Base-by-base conservation (phyloP, 2,329 filamentous ascomycete species). In the Aspergillus sp. region DNA sequence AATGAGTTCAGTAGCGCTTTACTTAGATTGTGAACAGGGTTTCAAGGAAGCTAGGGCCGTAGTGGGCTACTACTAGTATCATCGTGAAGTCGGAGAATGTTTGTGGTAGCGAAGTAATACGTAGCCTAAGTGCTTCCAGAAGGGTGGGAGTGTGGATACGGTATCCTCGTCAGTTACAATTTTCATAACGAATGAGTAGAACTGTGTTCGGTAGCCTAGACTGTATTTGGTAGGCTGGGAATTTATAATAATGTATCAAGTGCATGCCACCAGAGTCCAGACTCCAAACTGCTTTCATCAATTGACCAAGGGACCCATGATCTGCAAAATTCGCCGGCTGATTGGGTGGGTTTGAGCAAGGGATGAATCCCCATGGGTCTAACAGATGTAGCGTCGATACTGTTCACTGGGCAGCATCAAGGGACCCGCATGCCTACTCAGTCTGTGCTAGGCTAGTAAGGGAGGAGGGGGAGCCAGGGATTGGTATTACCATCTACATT, bases 241-340 rank as follows among this genome's bases (percentile, higher is more conserved):
- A 44, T 23, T 44, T n/a, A 44, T 44, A 19, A 15, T 8, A 13
- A 25, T 27, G 2, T 41, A 32, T 13, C 5, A 36, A 36, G 32
- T 42, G 17, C 39, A 42, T 42, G 39, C 39, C 39, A 17, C 39
- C 15, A 42, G 41, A 47, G 25, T 48, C 54, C 50, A 55, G 36
- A 42, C 48, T 48, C 54, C 51, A 55, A 27, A 42, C 48, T 41
- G 47, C 53, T 48, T 57, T 57, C 57, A 52, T 62, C 53, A 57
- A 60, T 61, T 39, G 51, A 55, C 38, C 48, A 38, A 39, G 32
- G 39, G 57, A 41, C 21, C 59, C 55, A 60, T 61, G 63, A 66
- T 66, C 64, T 63, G 44, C 64, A 49, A 42, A 56, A 47, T 60
- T 58, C 48, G 57, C 58, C 38, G 13, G 41, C 30, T 62, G 52